These are phyloP conservation scores for Flaveria floridana DNA, from an alignment of 140 eudicot species.

Conservation along the genomic window DNA sequence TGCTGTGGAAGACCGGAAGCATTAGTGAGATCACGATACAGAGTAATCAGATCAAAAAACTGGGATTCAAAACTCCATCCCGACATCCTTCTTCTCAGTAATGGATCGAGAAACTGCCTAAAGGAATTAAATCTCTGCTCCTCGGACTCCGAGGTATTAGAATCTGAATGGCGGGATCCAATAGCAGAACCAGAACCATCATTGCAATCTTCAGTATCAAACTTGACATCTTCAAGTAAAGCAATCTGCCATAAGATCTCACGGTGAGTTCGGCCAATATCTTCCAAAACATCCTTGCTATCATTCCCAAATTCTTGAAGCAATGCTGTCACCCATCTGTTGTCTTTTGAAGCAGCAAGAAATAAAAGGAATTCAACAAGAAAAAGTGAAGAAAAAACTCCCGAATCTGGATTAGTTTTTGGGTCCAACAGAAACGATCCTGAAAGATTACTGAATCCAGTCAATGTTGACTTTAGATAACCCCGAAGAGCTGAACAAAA, in stretches of 20 bases:
- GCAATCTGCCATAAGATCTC: constrained; percentile 95
- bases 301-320: constrained; percentile 87
- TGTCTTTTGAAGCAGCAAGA: constrained; percentile 94
- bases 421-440: constrained; percentile 91
- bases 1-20: constrained; percentile 63
- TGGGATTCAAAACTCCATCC: constrained; percentile 96
- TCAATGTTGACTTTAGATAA: constrained; percentile 67
- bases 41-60: constrained; percentile 75
- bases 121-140: constrained; percentile 77
- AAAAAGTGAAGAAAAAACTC: constrained; percentile 77
- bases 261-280: constrained; percentile 82
- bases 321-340: constrained; percentile 83
- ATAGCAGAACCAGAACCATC: constrained; percentile 39
- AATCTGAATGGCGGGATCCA: constrained; percentile 44
- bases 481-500: constrained; percentile 77
- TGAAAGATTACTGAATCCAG: constrained; percentile 46
- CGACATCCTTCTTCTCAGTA: constrained; percentile 78
- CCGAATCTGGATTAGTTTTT: constrained; percentile 50
- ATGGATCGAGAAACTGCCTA: constrained; percentile 89
- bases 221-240: constrained; percentile 74
- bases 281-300: constrained; percentile 79
- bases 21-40: constrained; percentile 81
- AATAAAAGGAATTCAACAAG: constrained; percentile 84
- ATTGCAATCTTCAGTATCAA: constrained; percentile 49
- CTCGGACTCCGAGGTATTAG: constrained; percentile 54